Evolutionary conservation across 352 stramenopile species (phyloP).

Genomic region (Phytophthora citricola): DNA sequence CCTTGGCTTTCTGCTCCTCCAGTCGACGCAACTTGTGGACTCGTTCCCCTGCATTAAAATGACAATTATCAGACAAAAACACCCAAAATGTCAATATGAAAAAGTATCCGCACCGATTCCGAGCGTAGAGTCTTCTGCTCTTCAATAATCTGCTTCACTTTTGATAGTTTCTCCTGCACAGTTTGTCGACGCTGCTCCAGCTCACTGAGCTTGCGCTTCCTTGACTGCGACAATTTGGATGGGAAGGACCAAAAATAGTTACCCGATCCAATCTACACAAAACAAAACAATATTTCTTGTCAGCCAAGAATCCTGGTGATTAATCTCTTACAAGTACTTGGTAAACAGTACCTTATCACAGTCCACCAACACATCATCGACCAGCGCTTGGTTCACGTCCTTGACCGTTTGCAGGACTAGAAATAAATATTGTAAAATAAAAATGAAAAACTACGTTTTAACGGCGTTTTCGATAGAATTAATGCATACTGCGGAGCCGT

Average conservation of each 20-base stretch:
- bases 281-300: slow-evolving; percentile 3
- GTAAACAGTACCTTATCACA: slow-evolving; percentile 66
- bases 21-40: slow-evolving; percentile 65
- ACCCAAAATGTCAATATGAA: neutral
- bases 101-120: slow-evolving; percentile 53
- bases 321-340: too few species aligned
- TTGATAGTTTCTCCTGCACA: slow-evolving; percentile 48
- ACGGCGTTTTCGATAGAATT: neutral
- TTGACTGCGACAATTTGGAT: slow-evolving; percentile 81
- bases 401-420: slow-evolving; percentile 90
- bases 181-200: slow-evolving; percentile 59
- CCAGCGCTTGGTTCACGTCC: slow-evolving; percentile 88
- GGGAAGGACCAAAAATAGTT: slow-evolving; percentile 93
- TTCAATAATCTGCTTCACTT: slow-evolving; percentile 59
- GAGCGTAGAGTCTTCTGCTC: slow-evolving; percentile 55
- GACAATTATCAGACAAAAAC: neutral
- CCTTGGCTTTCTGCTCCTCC: slow-evolving; percentile 52
- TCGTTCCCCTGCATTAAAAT: slow-evolving; percentile 54
- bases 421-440: slow-evolving; percentile 6
- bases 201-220: slow-evolving; percentile 78
- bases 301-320: neutral
- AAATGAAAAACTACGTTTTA: neutral
- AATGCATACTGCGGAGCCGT: slow-evolving; percentile 1
- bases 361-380: slow-evolving; percentile 84
- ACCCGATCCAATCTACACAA: slow-evolving; percentile 73